Conservation (phyloP, 1,139 yeast genomes). For the Keqinozyma sinolaborantium region DNA sequence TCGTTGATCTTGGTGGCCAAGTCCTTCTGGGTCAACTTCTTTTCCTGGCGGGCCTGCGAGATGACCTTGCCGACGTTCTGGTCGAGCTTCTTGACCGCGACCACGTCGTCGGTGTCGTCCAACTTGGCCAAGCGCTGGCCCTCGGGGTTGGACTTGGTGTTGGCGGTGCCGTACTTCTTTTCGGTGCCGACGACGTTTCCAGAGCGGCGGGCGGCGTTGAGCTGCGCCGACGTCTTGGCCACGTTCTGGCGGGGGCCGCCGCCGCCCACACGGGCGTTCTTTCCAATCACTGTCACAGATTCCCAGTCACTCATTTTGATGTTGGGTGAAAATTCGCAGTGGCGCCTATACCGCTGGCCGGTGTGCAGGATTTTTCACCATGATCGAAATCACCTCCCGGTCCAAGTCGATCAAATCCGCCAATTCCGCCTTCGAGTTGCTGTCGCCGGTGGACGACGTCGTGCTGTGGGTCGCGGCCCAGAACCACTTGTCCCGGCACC, state of each 20-base stretch:
- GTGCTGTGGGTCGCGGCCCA: slow-evolving; percentile 38
- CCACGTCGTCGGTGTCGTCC: slow-evolving; percentile 91
- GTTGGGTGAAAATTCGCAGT: neutral
- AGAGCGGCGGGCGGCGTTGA: slow-evolving; percentile 90
- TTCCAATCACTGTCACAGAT: slow-evolving; percentile 81
- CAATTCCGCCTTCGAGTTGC: slow-evolving; percentile 30
- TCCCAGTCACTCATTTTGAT: slow-evolving; percentile 75
- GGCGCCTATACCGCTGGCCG: neutral
- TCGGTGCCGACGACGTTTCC: slow-evolving; percentile 90
- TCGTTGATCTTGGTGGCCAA: slow-evolving; percentile 93
- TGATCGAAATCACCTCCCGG: slow-evolving; percentile 48
- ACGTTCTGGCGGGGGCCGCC: slow-evolving; percentile 86
- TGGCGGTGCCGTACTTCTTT: slow-evolving; percentile 81
- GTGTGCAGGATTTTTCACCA: no score
- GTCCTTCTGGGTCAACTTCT: slow-evolving; percentile 90
- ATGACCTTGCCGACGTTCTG: slow-evolving; percentile 84
- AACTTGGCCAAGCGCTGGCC: slow-evolving; percentile 93
- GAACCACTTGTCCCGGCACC: slow-evolving; percentile 24
- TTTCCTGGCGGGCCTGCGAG: slow-evolving; percentile 82
- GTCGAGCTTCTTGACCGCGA: slow-evolving; percentile 87
- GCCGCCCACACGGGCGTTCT: slow-evolving; percentile 82
- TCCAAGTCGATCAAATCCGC: slow-evolving; percentile 45
- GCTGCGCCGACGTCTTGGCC: slow-evolving; percentile 71
- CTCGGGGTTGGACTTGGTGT: slow-evolving; percentile 68
- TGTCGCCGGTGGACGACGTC: slow-evolving; percentile 28